Evolutionary conservation across 768 basidiomycete species (phyloP), one percentile per base, ranked within the genome.

Genomic region (Boletus rufocinnamomeus): DNA sequence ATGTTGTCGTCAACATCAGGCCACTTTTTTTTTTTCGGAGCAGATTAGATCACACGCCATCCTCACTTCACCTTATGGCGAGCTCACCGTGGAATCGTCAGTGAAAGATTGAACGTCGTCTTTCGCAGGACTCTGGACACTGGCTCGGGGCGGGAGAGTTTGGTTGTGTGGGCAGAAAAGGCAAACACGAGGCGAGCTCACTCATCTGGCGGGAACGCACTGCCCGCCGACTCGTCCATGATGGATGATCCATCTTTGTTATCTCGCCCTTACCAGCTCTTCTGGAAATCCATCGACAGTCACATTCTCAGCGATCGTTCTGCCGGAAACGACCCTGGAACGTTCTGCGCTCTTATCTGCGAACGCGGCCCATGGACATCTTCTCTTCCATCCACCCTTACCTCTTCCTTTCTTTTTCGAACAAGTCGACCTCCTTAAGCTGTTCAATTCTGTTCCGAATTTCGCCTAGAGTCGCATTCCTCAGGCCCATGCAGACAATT

Each of bases 1-100:
- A 40, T 57, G 58, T 58, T 19, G 41, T 51, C 21, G 47, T 38
- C 21, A 48, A 64, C 56, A 72, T 72, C 71, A 68, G 70, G 43
- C 72, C 72, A 73, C 72, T 72, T 71, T 72, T 73, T 73, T 67
- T 65, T 61, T 60, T 50, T 28, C 25, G 32, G 41, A 3, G 16
- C 21, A 21, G 52, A 45, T 64, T 52, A 32, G 55, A 51, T 64
- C 60, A 66, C 64, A 62, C 63, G 63, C 50, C 28, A 21, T 32
- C 11, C 0, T 28, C 7, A 6, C 43, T 2, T 10, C 6, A 4
- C 40, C 10, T 11, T n/a, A 13, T 4, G 6, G 23, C 11, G 43
- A 23, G 43, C 43, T 44, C 43, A 25, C 14, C 44, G 44, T 45
- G 43, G 43, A 14, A 44, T 23, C 14, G 14, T 23, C 43, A 9